phyloP scores from a whole-genome alignment of 2,329 filamentous ascomycete genomes.

The Cladosporium oxysporum region DNA sequence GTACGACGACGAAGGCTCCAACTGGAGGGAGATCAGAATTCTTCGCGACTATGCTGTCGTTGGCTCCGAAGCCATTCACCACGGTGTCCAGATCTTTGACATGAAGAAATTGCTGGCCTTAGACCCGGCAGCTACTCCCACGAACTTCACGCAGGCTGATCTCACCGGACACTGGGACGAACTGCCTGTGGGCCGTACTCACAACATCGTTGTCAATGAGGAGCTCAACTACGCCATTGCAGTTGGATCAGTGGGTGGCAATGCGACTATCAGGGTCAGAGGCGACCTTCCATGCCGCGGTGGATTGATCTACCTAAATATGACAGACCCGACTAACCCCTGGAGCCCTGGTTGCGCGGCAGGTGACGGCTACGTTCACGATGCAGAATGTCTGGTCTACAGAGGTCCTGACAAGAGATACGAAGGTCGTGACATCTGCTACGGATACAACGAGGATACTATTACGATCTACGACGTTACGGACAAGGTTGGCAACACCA shows the following conservation, averaged over 20 bases:
- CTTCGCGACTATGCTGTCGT: slow-evolving; percentile 48
- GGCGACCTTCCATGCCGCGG: slow-evolving; percentile 40
- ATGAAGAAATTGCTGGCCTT: slow-evolving; percentile 58
- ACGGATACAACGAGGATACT: slow-evolving; percentile 54
- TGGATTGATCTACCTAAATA: slow-evolving; percentile 56
- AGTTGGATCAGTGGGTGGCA: slow-evolving; percentile 41
- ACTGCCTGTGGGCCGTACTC: slow-evolving; percentile 49
- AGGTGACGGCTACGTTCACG: slow-evolving; percentile 58
- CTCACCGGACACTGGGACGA: slow-evolving; percentile 46
- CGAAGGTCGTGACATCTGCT: slow-evolving; percentile 52
- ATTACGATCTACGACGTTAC: slow-evolving; percentile 51
- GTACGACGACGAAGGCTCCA: slow-evolving; percentile 45
- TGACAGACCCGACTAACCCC: slow-evolving; percentile 53
- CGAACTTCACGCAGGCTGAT: slow-evolving; percentile 44
- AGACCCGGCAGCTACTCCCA: slow-evolving; percentile 45
- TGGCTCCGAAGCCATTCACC: slow-evolving; percentile 49
- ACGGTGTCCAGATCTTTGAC: slow-evolving; percentile 65
- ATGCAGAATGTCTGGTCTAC: slow-evolving; percentile 58
- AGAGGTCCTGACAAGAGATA: slow-evolving; percentile 51
- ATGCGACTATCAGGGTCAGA: slow-evolving; percentile 32
- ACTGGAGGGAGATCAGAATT: slow-evolving; percentile 56
- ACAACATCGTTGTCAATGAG: slow-evolving; percentile 56
- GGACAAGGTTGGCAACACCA: slow-evolving; percentile 40
- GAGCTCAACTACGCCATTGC: slow-evolving; percentile 52
- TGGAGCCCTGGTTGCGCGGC: slow-evolving; percentile 52